Evolutionary conservation across 2,329 filamentous ascomycete genomes (phyloP).

Genomic region (Pyricularia sp.): DNA sequence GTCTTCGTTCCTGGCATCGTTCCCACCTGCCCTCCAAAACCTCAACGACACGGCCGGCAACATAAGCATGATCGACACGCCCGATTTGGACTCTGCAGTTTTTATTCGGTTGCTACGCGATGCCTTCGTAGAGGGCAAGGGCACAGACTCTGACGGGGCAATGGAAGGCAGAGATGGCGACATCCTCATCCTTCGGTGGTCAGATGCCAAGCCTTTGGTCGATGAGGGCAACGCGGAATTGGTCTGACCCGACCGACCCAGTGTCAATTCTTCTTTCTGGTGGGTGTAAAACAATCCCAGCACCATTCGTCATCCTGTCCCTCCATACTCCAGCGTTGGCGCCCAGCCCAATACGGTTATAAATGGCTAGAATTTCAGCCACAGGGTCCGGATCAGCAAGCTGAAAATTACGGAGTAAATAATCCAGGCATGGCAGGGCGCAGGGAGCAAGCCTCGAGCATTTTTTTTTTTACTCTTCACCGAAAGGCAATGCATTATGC

Average conservation of each 20-base stretch:
- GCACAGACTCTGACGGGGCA: conserved; percentile 49
- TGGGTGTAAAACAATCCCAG: not conserved
- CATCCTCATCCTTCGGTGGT: conserved; percentile 58
- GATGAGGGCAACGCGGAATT: conserved; percentile 43
- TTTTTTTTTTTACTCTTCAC: not conserved
- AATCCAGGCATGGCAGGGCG: not conserved
- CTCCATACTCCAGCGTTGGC: not conserved
- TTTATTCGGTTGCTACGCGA: conserved; percentile 64
- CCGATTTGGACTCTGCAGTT: conserved; percentile 71
- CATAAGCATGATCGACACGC: conserved; percentile 81
- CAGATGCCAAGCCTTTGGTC: conserved; percentile 54
- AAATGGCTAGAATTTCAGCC: not conserved
- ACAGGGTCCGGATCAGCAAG: not conserved
- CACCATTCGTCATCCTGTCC: not conserved
- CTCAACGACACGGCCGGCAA: conserved; percentile 85
- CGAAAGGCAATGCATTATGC: not conserved
- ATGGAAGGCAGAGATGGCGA: conserved; percentile 48
- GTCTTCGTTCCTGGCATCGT: conserved; percentile 69
- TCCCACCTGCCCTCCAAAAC: conserved; percentile 66
- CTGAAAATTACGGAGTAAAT: not conserved
- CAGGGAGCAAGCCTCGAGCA: not conserved
- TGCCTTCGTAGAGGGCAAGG: conserved; percentile 42
- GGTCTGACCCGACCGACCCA: conserved; percentile 29
- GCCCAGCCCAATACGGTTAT: not conserved
- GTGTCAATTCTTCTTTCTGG: not conserved